phyloP scores from a whole-genome alignment of 768 basidiomycete species.

The Termitomyces sp. region DNA sequence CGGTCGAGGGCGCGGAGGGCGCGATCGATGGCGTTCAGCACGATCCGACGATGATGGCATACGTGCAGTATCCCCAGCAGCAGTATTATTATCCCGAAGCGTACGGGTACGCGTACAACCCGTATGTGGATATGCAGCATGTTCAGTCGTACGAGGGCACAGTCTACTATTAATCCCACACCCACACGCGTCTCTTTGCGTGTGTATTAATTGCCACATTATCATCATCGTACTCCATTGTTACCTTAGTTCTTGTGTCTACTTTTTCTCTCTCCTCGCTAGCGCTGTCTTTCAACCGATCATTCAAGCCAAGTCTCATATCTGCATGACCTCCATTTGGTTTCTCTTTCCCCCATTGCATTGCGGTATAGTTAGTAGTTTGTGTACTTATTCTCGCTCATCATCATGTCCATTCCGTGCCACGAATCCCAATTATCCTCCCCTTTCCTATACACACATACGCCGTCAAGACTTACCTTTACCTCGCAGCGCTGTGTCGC shows the following conservation, averaged over 20 bases:
- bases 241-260: constrained; percentile 7
- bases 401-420: constrained; percentile 5
- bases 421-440: background rate
- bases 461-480: background rate
- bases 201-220: background rate
- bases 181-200: background rate
- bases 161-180: constrained; percentile 51
- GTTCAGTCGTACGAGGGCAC: constrained; percentile 56
- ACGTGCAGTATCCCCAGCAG: constrained; percentile 53
- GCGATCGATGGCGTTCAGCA: constrained; percentile 8
- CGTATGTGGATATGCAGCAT: constrained; percentile 65
- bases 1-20: constrained; percentile 27
- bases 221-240: constrained; percentile 4
- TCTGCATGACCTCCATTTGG: background rate
- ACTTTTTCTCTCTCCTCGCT: background rate
- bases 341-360: constrained; percentile 2
- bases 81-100: constrained; percentile 69
- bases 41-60: constrained; percentile 40
- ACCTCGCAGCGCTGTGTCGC: background rate
- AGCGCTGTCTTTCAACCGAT: background rate
- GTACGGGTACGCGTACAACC: constrained; percentile 48
- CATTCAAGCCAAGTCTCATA: constrained; percentile 2
- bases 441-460: background rate
- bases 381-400: constrained; percentile 5
- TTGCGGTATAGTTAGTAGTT: constrained; percentile 7